Evolutionary conservation across 2,329 filamentous ascomycete genomes (phyloP), one percentile per base, ranked within the genome.

Genomic region (Pseudomassariella vexata): DNA sequence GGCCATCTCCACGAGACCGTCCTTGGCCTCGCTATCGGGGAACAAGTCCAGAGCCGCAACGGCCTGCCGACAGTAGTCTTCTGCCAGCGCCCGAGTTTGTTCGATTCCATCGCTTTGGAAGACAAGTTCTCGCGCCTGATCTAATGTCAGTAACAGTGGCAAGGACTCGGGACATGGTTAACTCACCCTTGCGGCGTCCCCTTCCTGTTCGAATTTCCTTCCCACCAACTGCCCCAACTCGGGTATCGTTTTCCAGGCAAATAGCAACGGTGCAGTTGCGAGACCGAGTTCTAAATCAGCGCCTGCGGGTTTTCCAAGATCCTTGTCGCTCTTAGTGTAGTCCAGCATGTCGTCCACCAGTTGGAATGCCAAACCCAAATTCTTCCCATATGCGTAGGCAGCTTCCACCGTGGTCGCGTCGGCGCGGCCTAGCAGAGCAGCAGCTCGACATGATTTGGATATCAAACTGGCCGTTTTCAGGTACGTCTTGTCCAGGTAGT

Each of bases 401-500:
- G 88, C 85, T 45, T 98, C 89, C 3, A 95, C 86, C 2, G 92
- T 87, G 39, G 82, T 73, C 1, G 73, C 70, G 20, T 88, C 75
- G 20, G 81, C 76, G 10, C 85, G 79, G 19, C 92, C 89, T 12
- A 98, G 70, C 27, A 98, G 66, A 3, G 92, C 90, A 3, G 92
- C 78, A 0, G 90, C 88, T 30, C 92, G 82, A 59, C 90, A 96
- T 19, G 85, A 94, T 62, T 98, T 98, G 55, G 85, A 94, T 54
- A 98, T 96, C 49, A 98, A 67, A 44, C 85, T 94, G 4, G 92
- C 92, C 2, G 87, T 94, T 67, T 98, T 98, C 46, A 98, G 74
- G 54, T 98, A 98, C 18, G 92, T 98, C 72, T 98, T 98, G 56
- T 95, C 87, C 30, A 98, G 70, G 56, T 98, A 98, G 63, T 98